phyloP scores from a whole-genome alignment of 257 asterid genomes.

The Solanum appendiculatum region DNA sequence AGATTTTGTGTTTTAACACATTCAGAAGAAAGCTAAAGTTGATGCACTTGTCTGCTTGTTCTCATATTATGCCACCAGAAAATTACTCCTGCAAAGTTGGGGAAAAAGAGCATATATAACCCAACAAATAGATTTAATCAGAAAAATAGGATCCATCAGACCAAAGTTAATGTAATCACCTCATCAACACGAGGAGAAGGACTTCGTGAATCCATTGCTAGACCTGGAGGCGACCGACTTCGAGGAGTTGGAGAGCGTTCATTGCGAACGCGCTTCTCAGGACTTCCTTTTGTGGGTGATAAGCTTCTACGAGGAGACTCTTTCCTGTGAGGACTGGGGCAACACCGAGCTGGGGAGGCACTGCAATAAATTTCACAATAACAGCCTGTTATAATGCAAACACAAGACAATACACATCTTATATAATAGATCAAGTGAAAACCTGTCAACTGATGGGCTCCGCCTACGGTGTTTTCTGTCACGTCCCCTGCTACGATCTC shows the following conservation, averaged over 20 bases:
- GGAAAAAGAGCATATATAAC: not conserved
- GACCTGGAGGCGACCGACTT: not conserved
- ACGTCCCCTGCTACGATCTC: conserved; percentile 6
- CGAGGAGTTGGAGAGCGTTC: conserved; percentile 10
- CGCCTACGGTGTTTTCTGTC: conserved; percentile 2
- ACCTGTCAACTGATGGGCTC: conserved; percentile 25
- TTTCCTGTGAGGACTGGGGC: conserved; percentile 12
- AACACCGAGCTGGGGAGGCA: conserved; percentile 7
- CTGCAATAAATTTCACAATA: not conserved
- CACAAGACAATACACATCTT: not conserved
- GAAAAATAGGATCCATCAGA: not conserved
- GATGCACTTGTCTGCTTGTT: not conserved
- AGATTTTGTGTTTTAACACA: not conserved
- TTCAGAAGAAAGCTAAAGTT: not conserved
- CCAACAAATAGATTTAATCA: not conserved
- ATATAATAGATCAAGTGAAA: not conserved
- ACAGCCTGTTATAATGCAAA: not conserved
- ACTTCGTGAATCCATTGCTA: conserved; percentile 1
- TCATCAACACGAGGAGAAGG: conserved; percentile 4
- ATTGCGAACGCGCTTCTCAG: not conserved
- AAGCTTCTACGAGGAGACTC: conserved; percentile 9
- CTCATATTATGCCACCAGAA: not conserved
- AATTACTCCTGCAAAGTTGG: conserved; percentile 8
- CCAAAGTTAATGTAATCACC: not conserved
- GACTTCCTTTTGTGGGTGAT: conserved; percentile 12